Conservation (phyloP, 2,329 filamentous ascomycete genomes). For the Parasarocladium wereldwijsianum region DNA sequence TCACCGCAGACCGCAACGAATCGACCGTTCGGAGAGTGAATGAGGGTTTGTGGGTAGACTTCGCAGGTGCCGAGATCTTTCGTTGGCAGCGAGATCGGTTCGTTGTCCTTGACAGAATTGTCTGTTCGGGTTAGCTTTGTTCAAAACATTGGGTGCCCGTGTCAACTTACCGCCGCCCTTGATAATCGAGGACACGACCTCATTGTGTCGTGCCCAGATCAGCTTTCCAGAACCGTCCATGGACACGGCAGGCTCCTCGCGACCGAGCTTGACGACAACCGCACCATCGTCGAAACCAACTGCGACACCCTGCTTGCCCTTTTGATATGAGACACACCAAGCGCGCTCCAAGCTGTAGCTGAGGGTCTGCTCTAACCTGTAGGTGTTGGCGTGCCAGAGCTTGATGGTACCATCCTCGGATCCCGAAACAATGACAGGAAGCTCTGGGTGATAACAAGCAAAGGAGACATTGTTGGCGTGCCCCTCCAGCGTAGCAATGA, state of each 20-base stretch:
- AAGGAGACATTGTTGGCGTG: constrained; percentile 98
- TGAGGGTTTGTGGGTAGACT: constrained; percentile 86
- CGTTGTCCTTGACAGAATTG: constrained; percentile 70
- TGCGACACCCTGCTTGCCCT: constrained; percentile 84
- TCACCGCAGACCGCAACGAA: constrained; percentile 77
- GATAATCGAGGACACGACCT: constrained; percentile 89
- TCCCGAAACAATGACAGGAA: constrained; percentile 93
- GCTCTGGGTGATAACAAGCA: constrained; percentile 91
- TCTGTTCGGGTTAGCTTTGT: constrained; percentile 34
- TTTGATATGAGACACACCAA: constrained; percentile 95
- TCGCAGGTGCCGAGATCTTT: constrained; percentile 96
- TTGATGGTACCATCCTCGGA: constrained; percentile 96
- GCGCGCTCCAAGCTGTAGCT: constrained; percentile 93
- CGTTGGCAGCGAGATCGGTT: constrained; percentile 70
- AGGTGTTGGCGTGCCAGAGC: constrained; percentile 98
- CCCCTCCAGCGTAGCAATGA: constrained; percentile 91
- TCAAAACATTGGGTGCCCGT: background rate
- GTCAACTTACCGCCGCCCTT: constrained; percentile 55
- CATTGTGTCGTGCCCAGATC: constrained; percentile 90
- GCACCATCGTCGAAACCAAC: constrained; percentile 97
- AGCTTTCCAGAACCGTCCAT: constrained; percentile 96
- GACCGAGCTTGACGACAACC: constrained; percentile 92
- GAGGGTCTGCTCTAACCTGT: constrained; percentile 85
- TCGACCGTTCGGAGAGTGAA: constrained; percentile 90
- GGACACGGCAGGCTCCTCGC: constrained; percentile 91